These are phyloP conservation scores for Solanum chilense DNA, from an alignment of 257 asterid species.

Conservation along the genomic window DNA sequence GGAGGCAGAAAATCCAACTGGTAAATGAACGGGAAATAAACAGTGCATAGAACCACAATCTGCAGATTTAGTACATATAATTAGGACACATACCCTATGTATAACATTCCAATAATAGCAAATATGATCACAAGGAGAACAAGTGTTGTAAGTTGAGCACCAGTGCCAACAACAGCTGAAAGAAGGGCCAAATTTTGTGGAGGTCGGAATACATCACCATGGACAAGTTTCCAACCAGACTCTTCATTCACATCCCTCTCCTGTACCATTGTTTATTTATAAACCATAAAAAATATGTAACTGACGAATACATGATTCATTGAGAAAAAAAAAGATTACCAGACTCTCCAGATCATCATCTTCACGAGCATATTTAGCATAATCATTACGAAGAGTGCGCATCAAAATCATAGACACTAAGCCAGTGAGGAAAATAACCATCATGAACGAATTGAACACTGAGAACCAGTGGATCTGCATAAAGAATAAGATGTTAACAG, in stretches of 20 bases:
- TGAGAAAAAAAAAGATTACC: conserved; percentile 20
- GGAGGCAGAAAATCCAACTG: neutral
- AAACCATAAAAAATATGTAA: neutral
- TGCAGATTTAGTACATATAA: neutral
- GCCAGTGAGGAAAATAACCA: conserved; percentile 79
- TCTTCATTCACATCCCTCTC: conserved; percentile 80
- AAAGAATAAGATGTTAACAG: neutral
- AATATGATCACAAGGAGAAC: conserved; percentile 62
- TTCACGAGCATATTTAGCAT: conserved; percentile 68
- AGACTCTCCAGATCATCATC: conserved; percentile 63
- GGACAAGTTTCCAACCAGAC: conserved; percentile 96
- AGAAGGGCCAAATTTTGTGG: conserved; percentile 53
- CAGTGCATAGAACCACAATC: neutral
- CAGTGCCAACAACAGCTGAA: conserved; percentile 87
- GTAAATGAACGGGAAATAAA: neutral
- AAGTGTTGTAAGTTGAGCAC: conserved; percentile 72
- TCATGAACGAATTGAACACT: conserved; percentile 72
- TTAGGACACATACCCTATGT: conserved; percentile 51
- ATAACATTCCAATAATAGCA: conserved; percentile 72
- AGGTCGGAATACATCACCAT: conserved; percentile 90
- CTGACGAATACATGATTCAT: neutral
- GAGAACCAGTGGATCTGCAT: conserved; percentile 86
- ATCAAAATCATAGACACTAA: conserved; percentile 72
- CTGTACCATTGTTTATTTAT: conserved; percentile 16
- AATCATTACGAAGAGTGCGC: conserved; percentile 77